Evolutionary conservation across 2,329 filamentous ascomycete genomes (phyloP).

Genomic region (Tolypocladium pustulatum): DNA sequence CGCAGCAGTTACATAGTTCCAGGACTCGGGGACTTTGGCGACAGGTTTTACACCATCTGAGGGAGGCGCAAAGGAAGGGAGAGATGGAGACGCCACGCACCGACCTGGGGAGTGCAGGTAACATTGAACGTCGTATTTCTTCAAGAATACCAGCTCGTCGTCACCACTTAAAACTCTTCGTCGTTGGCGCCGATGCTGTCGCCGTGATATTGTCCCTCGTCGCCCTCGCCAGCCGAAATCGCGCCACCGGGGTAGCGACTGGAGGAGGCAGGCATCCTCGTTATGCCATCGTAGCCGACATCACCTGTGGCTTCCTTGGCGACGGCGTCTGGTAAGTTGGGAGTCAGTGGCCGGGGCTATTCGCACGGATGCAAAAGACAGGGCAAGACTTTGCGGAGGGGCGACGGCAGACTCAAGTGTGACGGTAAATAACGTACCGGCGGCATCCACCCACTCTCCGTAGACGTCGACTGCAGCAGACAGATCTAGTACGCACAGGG

Average conservation of each 20-base stretch:
- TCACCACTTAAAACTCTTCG: constrained; percentile 39
- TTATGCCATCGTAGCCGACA: constrained; percentile 16
- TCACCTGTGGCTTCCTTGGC: constrained; percentile 32
- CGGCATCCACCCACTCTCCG: constrained; percentile 93
- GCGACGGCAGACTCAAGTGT: not conserved
- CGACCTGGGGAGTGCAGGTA: not conserved
- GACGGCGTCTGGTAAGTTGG: constrained; percentile 30
- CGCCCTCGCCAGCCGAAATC: constrained; percentile 37
- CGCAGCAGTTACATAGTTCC: constrained; percentile 78
- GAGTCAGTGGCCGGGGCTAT: not conserved
- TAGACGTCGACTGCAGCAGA: constrained; percentile 92
- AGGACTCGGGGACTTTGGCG: constrained; percentile 89
- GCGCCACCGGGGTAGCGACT: constrained; percentile 12
- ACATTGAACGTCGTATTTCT: not conserved
- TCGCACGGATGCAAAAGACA: not conserved
- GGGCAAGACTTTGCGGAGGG: not conserved
- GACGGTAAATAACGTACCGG: constrained; percentile 29
- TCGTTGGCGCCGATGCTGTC: constrained; percentile 44
- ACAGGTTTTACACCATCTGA: constrained; percentile 87
- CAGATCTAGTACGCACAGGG: constrained; percentile 48
- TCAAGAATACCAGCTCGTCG: not conserved
- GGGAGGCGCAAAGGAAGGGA: not conserved
- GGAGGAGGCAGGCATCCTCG: constrained; percentile 5
- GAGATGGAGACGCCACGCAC: not conserved
- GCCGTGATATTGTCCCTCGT: constrained; percentile 39